Evolutionary conservation across 106 monocot species (phyloP), one percentile per base, ranked within the genome.

Genomic region (Allium sativum): DNA sequence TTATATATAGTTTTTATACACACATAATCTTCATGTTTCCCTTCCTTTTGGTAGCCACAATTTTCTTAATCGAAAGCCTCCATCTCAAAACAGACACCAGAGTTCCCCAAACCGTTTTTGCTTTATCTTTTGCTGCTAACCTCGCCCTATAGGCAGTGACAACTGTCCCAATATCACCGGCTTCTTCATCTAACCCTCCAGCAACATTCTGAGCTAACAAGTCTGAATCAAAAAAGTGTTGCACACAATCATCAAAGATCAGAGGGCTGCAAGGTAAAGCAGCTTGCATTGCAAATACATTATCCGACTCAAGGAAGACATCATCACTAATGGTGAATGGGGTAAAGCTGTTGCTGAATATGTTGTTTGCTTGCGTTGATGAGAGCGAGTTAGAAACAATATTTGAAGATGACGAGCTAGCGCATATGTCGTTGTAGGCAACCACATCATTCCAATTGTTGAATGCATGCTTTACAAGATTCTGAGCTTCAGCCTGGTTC

Each of bases 51-150:
- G 52, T 72, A 1, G 77, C 80, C 5, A 89, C 75, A 52, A 76
- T 76, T 66, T 62, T 81, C 68, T 77, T 90, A 12, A 85, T 85
- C 53, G 82, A 82, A 57, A 76, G 82, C 53, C 62, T 76, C 82
- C 81, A 90, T 61, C 70, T 77, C 53, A 86, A 62, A 17, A 92
- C 81, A 40, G 53, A 77, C 2, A 80, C 59, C 17, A 92, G 45
- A 40, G 46, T 87, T 17, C 74, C 61, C 86, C 91, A 92, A 20
- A 71, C 61, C 14, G 64, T 22, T 14, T 61, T 64, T 3, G 64
- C 64, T 40, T 64, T 64, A 31, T 52, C 51, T 11, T 40, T 20
- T 3, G 64, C 64, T 40, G 64, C 64, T 15, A 15, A 50, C 64
- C 48, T 64, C 2, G 64, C 64, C 52, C 43, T 72, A 17, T 61